These are phyloP conservation scores for Russula ochroleuca DNA, from an alignment of 768 basidiomycete species.

Conservation along the genomic window DNA sequence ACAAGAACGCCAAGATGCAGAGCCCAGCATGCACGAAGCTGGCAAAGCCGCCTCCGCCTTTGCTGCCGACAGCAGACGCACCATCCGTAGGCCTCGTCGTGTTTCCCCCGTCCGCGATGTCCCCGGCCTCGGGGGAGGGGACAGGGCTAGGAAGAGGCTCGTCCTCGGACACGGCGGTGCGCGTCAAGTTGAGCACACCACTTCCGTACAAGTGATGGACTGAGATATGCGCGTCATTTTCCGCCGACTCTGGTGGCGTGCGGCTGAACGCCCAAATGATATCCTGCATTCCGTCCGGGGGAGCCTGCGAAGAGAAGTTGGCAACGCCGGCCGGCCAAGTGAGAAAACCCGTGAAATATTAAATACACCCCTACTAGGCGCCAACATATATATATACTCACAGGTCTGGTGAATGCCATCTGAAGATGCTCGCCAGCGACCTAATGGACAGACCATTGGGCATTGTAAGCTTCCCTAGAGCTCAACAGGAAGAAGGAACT, in stretches of 20 bases:
- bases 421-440: constrained; percentile 9
- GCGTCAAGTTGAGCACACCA: constrained; percentile 45
- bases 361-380: too few species aligned
- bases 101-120: neutral
- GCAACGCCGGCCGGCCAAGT: neutral
- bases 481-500: constrained; percentile 30
- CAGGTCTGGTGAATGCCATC: constrained; percentile 20
- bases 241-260: constrained; percentile 45
- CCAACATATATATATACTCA: constrained; percentile 33
- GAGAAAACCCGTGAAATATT: too few species aligned
- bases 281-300: constrained; percentile 38
- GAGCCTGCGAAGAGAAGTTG: constrained; percentile 36
- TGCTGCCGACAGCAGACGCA: neutral
- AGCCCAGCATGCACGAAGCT: constrained; percentile 53
- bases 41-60: constrained; percentile 30
- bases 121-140: neutral
- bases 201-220: constrained; percentile 47
- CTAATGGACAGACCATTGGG: neutral
- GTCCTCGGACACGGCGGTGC: constrained; percentile 30
- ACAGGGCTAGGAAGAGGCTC: neutral
- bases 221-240: constrained; percentile 42
- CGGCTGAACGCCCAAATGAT: constrained; percentile 61
- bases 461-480: neutral
- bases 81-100: neutral
- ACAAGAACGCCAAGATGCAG: constrained; percentile 49